Conservation (phyloP, 2,329 filamentous ascomycete species). For the Leptographium procerum region DNA sequence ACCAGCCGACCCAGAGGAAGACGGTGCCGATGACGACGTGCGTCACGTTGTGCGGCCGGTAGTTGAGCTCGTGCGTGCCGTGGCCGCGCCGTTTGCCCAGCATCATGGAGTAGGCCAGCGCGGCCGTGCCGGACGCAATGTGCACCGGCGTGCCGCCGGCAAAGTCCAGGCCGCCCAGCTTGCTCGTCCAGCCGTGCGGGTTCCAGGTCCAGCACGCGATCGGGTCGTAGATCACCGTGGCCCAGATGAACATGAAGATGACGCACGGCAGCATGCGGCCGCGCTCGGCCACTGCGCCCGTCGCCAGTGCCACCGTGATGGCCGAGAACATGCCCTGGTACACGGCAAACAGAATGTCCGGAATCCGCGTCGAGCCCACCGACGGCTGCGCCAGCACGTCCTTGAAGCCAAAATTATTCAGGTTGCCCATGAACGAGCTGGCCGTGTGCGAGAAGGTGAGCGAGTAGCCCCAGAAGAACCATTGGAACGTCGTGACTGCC, state of each 20-base stretch:
- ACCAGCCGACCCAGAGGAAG: slow-evolving; percentile 93
- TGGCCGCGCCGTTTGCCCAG: slow-evolving; percentile 77
- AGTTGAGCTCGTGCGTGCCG: slow-evolving; percentile 80
- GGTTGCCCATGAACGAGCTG: slow-evolving; percentile 63
- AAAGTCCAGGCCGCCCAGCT: slow-evolving; percentile 75
- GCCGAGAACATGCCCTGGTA: slow-evolving; percentile 85
- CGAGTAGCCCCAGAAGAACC: slow-evolving; percentile 91
- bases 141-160: slow-evolving; percentile 86
- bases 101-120: slow-evolving; percentile 84
- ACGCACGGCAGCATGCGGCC: slow-evolving; percentile 81
- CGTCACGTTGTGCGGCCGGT: slow-evolving; percentile 84
- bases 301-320: slow-evolving; percentile 75
- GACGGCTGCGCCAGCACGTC: slow-evolving; percentile 66
- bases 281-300: slow-evolving; percentile 67
- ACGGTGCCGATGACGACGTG: slow-evolving; percentile 88
- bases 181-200: slow-evolving; percentile 64
- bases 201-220: slow-evolving; percentile 98
- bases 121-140: slow-evolving; percentile 71
- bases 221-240: slow-evolving; percentile 80
- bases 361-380: slow-evolving; percentile 60
- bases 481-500: slow-evolving; percentile 77
- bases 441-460: slow-evolving; percentile 71
- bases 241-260: slow-evolving; percentile 89
- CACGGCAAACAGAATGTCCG: slow-evolving; percentile 74
- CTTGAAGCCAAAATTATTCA: slow-evolving; percentile 69